Evolutionary conservation across 192 early-diverging fungal genomes (phyloP).

Genomic region (Mortierella alpina): DNA sequence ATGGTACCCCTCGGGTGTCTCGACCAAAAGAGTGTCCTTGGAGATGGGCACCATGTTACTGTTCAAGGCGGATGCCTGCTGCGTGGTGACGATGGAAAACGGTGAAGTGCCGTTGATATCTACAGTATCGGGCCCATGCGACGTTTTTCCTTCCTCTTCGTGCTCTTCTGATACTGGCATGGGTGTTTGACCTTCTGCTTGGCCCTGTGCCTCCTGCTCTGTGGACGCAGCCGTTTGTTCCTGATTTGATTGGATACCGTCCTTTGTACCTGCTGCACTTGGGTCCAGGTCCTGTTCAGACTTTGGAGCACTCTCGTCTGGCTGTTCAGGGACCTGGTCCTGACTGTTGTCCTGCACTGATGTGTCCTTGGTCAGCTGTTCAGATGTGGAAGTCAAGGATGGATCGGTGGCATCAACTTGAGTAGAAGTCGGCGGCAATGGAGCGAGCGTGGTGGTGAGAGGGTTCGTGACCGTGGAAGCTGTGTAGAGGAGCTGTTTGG

Average conservation of each 20-base stretch:
- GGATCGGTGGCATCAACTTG: too few species aligned
- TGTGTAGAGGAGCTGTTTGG: slow-evolving; percentile 25
- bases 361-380: not conserved
- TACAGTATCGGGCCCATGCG: too few species aligned
- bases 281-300: not conserved
- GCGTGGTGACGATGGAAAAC: too few species aligned
- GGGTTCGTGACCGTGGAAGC: slow-evolving; percentile 38
- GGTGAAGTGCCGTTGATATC: too few species aligned
- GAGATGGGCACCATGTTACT: slow-evolving; percentile 29
- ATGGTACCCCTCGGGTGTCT: slow-evolving; percentile 49
- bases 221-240: too few species aligned
- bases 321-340: slow-evolving; percentile 23
- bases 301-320: not conserved
- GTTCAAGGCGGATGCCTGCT: not conserved
- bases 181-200: too few species aligned
- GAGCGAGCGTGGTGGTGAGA: slow-evolving; percentile 26
- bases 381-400: too few species aligned
- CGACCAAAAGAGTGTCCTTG: slow-evolving; percentile 41
- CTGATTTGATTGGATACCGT: not conserved
- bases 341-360: not conserved
- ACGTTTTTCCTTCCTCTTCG: not conserved
- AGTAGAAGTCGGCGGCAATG: not conserved
- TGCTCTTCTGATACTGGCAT: not conserved
- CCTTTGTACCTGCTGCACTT: not conserved
- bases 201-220: not conserved